Percentiles rank a stretch among this genome's conserved stretches.
Conservation (phyloP, 2,329 filamentous ascomycete species). For the Zasmidium cellare region DNA sequence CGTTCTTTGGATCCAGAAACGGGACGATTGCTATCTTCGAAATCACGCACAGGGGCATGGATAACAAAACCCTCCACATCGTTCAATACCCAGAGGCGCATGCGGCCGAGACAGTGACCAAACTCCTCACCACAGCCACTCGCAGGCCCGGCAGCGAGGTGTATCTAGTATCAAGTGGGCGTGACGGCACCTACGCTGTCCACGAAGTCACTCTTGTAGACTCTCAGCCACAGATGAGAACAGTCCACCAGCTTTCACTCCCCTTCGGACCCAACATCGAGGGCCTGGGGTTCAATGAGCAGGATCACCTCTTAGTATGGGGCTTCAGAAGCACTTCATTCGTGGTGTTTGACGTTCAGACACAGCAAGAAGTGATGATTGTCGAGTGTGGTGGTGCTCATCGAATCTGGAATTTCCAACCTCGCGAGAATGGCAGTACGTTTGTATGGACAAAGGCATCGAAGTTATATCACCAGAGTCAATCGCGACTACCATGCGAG, state of each 20-base stretch:
- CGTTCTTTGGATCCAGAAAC: constrained; percentile 55
- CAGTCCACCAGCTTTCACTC: constrained; percentile 67
- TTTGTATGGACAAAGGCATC: constrained; percentile 76
- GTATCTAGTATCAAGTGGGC: constrained; percentile 69
- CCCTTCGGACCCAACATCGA: constrained; percentile 77
- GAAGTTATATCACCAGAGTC: constrained; percentile 24
- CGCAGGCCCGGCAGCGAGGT: constrained; percentile 15
- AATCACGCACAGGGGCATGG: background rate
- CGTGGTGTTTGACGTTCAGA: constrained; percentile 75
- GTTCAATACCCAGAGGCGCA: constrained; percentile 39
- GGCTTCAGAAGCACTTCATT: constrained; percentile 82
- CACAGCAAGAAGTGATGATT: constrained; percentile 66
- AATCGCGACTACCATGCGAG: constrained; percentile 15
- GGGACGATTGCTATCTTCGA: constrained; percentile 52
- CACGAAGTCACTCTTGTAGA: constrained; percentile 44
- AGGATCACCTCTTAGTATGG: constrained; percentile 65
- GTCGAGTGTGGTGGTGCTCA: constrained; percentile 85
- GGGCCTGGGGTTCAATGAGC: constrained; percentile 61
- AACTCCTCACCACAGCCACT: constrained; percentile 44
- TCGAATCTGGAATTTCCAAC: constrained; percentile 67
- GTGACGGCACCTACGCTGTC: constrained; percentile 75
- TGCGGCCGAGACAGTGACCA: constrained; percentile 66
- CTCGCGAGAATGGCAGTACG: constrained; percentile 42
- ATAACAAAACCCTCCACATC: background rate
- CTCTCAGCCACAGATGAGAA: constrained; percentile 41